These are phyloP conservation scores for Oryza meridionalis DNA, from an alignment of 176 grass and related monocot genomes.

Conservation along the genomic window DNA sequence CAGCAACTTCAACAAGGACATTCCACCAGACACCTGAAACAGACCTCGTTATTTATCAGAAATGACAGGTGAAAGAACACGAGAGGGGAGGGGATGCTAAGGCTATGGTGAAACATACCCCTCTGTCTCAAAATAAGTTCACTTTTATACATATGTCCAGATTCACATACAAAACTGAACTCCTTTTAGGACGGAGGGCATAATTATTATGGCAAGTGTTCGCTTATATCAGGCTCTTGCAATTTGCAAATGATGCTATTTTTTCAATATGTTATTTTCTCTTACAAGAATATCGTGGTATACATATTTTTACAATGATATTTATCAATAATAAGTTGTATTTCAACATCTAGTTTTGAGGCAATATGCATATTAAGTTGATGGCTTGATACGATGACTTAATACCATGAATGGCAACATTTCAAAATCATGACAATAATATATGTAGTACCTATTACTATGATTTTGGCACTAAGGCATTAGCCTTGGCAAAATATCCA, in stretches of 20 bases:
- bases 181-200: too few species aligned
- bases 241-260: not conserved
- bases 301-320: not conserved
- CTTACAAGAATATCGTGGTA: not conserved
- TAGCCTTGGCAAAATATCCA: not conserved
- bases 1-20: slow-evolving; percentile 75
- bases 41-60: slow-evolving; percentile 6
- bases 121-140: too few species aligned
- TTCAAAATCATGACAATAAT: not conserved
- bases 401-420: not conserved
- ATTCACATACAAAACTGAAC: too few species aligned
- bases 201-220: not conserved
- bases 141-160: too few species aligned
- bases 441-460: not conserved
- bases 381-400: not conserved
- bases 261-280: not conserved
- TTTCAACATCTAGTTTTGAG: not conserved
- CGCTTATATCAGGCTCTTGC: not conserved
- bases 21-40: slow-evolving; percentile 81
- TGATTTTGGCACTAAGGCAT: not conserved
- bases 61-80: not conserved
- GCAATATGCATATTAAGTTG: not conserved
- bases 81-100: not conserved
- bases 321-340: not conserved
- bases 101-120: not conserved